A percentile compares a stretch with the other conserved stretches of the same genome.
Evolutionary conservation across 805 yeast species (phyloP).

Genomic region (Candida cerambycidarum): DNA sequence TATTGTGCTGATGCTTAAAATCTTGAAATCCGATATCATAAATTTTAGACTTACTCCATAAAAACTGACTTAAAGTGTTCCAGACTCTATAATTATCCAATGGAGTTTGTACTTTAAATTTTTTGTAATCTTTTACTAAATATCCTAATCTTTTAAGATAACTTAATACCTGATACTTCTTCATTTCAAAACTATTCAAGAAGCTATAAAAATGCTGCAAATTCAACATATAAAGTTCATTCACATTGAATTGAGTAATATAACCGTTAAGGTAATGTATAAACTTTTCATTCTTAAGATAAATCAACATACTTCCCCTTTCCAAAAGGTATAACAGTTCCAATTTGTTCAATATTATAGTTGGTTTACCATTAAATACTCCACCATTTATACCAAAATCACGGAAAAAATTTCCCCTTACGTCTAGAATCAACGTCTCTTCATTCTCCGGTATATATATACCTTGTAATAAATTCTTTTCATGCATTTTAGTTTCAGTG

Average conservation of each 20-base stretch:
- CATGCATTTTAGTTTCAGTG: conserved; percentile 39
- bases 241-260: conserved; percentile 21
- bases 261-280: conserved; percentile 19
- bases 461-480: conserved; percentile 53
- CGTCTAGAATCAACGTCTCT: conserved; percentile 37
- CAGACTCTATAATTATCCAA: neutral
- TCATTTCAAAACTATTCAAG: conserved; percentile 16
- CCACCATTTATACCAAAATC: conserved; percentile 61
- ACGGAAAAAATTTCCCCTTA: conserved; percentile 71
- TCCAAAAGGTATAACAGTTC: conserved; percentile 80
- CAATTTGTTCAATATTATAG: conserved; percentile 55
- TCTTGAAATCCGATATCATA: conserved; percentile 5
- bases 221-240: conserved; percentile 41
- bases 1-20: conserved; percentile 17
- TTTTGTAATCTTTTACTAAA: conserved; percentile 43
- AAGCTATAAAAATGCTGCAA: conserved; percentile 62
- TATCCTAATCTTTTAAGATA: conserved; percentile 78
- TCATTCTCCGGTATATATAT: conserved; percentile 38
- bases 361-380: conserved; percentile 19
- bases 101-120: conserved; percentile 1
- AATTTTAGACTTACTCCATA: neutral
- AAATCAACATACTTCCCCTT: conserved; percentile 56
- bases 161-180: conserved; percentile 63
- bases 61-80: neutral
- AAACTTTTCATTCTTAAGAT: conserved; percentile 23